Evolutionary conservation across 805 yeast species (phyloP), one percentile per base, ranked within the genome.

Genomic region (Candida vartiovaarae): DNA sequence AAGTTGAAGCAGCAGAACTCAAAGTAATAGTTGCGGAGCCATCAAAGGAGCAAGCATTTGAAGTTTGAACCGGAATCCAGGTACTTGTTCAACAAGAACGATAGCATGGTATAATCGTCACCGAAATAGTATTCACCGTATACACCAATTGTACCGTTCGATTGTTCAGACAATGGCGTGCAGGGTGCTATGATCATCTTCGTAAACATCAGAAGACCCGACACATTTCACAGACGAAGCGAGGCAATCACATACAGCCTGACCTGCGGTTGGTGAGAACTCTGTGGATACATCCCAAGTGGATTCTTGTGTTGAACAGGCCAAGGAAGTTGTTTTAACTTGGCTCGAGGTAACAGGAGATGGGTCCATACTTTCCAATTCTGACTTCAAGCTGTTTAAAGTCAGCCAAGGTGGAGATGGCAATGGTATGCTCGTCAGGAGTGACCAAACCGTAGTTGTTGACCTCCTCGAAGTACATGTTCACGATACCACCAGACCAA

Each of bases 401-500:
- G 66, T 84, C 93, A 5, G 58, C 66, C 54, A 82, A 60, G 6
- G 90, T 84, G 25, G 71, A 65, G 42, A 84, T 88, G 40, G 52
- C 55, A 56, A 84, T 88, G 40, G 52, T 55, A 56, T 66, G 73
- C 36, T 67, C 65, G 26, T 56, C 58, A 39, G 83, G 66, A 30
- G 80, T 58, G 26, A 87, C 95, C 48, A 87, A 73, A 48, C 96
- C 96, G 61, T 86, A 87, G 53, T 84, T 64, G 66, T 88, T 88
- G 38, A 66, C 80, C 66, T 87, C 96, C 70, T 88, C 79, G 63
- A 82, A 84, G 69, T 85, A 87, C 93, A 85, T 85, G 74, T 88
- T 87, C 42, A 85, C 91, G 55, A 87, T 84, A 65, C 96, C 96
- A 61, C 96, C 96, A 35, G 95, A 85, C 93, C 95, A 88, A 41